These are phyloP conservation scores for Botryosphaeria dothidea DNA, from an alignment of 2,329 filamentous ascomycete genomes.

Conservation along the genomic window DNA sequence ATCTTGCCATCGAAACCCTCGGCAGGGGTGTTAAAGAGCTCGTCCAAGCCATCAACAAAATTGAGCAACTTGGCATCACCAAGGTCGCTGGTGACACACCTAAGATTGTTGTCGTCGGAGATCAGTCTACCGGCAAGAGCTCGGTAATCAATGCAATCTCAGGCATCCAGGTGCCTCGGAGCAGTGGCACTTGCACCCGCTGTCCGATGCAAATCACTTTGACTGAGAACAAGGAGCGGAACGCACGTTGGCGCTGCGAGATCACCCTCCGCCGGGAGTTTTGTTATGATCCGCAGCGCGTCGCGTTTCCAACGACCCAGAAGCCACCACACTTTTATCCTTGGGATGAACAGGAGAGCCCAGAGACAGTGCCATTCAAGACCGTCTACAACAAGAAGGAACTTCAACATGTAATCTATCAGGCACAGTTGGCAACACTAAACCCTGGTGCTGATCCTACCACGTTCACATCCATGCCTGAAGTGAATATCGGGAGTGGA, in stretches of 20 bases:
- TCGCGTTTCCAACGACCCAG: not conserved
- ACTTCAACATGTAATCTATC: conserved; percentile 68
- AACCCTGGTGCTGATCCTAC: conserved; percentile 61
- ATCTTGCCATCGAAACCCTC: not conserved
- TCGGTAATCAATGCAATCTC: conserved; percentile 53
- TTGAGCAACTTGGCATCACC: conserved; percentile 72
- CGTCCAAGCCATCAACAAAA: conserved; percentile 62
- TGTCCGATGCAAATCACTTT: conserved; percentile 81
- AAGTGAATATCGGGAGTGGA: not conserved
- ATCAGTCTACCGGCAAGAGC: conserved; percentile 83
- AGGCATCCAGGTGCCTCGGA: conserved; percentile 71
- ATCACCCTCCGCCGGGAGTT: conserved; percentile 70
- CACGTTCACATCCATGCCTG: conserved; percentile 34
- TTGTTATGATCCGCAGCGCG: conserved; percentile 44
- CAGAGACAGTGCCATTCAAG: conserved; percentile 59
- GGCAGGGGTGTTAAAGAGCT: conserved; percentile 54
- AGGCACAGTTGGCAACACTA: conserved; percentile 75
- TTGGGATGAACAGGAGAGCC: conserved; percentile 56
- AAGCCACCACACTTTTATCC: conserved; percentile 60
- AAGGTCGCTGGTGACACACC: conserved; percentile 68
- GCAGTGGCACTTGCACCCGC: conserved; percentile 72
- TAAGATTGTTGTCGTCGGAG: conserved; percentile 79
- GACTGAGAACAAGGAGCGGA: conserved; percentile 51
- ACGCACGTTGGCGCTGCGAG: conserved; percentile 62
- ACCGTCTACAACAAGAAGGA: conserved; percentile 61